Conservation (phyloP, 2,329 filamentous ascomycete species). For the Aspergillus caelatus region DNA sequence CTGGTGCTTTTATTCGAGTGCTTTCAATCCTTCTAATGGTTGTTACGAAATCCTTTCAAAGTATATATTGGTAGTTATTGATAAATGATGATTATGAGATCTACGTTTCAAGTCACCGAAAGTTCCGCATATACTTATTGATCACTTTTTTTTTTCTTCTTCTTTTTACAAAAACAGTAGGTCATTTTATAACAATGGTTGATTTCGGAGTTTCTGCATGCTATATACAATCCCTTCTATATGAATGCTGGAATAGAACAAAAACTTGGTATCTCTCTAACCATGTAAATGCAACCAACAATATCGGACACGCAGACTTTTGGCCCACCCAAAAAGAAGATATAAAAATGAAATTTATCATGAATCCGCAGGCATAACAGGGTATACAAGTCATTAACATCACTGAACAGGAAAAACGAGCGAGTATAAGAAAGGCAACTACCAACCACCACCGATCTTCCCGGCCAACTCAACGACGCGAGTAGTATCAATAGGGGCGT, state of each 20-base stretch:
- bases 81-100: not conserved
- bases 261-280: constrained; percentile 22
- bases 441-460: constrained; percentile 94
- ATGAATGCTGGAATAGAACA: not conserved
- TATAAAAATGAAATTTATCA: not conserved
- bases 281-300: constrained; percentile 11
- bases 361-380: constrained; percentile 10
- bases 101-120: not conserved
- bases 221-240: not conserved
- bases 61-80: not conserved
- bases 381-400: constrained; percentile 25
- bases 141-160: not conserved
- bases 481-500: constrained; percentile 67
- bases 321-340: not conserved
- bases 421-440: constrained; percentile 27
- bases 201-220: not conserved
- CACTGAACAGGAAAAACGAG: not conserved
- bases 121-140: not conserved
- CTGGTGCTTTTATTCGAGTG: not conserved
- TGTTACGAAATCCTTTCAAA: no score
- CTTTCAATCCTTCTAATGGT: not conserved
- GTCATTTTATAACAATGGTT: not conserved
- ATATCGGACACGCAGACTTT: not conserved
- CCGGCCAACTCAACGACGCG: constrained; percentile 85
- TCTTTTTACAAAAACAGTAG: not conserved